Evolutionary conservation across 169 alveolate species (phyloP).

Genomic region (Sarcocystis neurona): DNA sequence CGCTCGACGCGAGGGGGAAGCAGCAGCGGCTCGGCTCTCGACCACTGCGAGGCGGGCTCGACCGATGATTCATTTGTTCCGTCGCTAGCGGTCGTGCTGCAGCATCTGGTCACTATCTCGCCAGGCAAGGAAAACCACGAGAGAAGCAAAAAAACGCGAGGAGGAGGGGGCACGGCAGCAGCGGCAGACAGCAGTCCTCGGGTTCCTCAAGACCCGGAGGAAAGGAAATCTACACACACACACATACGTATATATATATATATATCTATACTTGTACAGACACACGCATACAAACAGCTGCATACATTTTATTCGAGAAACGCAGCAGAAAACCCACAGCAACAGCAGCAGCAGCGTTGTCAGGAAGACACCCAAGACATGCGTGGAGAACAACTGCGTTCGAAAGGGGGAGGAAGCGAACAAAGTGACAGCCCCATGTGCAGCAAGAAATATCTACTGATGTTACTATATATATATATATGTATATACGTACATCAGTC

Average conservation of each 20-base stretch:
- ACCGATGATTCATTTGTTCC: constrained; percentile 56
- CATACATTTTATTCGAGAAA: not conserved
- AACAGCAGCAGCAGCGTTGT: constrained; percentile 12
- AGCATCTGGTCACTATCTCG: constrained; percentile 49
- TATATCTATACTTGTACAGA: not conserved
- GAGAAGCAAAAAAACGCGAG: not conserved
- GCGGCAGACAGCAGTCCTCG: not conserved
- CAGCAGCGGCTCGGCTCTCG: constrained; percentile 22
- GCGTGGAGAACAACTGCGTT: too few relatives aligned
- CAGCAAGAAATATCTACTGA: too few relatives aligned
- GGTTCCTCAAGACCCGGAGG: not conserved
- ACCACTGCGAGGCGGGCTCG: constrained; percentile 41
- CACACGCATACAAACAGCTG: not conserved
- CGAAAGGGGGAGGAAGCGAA: too few relatives aligned
- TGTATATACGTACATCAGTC: too few relatives aligned
- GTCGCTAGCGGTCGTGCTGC: constrained; percentile 52
- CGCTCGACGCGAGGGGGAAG: not conserved
- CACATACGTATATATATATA: not conserved
- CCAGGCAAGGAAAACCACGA: not conserved
- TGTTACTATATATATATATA: too few relatives aligned
- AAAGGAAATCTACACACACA: not conserved
- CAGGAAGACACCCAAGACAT: too few relatives aligned
- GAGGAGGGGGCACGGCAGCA: not conserved
- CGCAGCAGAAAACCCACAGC: not conserved
- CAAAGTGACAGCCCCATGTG: too few relatives aligned